Evolutionary conservation across 257 asterid genomes (phyloP), one percentile per base, ranked within the genome.

Genomic region (Rubia yunnanensis): DNA sequence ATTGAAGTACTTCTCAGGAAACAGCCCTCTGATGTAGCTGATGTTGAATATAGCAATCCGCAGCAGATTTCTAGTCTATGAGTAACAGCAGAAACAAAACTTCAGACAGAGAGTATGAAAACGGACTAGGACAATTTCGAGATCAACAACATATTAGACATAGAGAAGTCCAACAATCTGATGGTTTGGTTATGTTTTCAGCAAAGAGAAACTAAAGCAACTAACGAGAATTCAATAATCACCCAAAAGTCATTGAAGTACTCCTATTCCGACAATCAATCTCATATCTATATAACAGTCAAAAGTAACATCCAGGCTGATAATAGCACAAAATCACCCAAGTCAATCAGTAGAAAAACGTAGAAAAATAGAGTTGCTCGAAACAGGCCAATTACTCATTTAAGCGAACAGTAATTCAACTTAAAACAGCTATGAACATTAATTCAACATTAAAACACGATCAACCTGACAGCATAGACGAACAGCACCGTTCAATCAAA

Each of bases 1-100:
- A 75, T 74, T 87, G 78, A 92, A 92, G 77, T 89, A 89, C 36
- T 87, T 89, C 79, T 89, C 97, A 49, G 97, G 97, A 72, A 87
- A 92, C 69, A 92, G 95, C 68, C 98, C 97, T 78, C 98, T 86
- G 79, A 92, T 85, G 76, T 89, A 92, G 74, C 98, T 89, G 60
- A 92, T 89, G 80, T 92, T 92, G 82, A 92, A 92, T 79, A 92
- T 87, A 60, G 98, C 97, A 80, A 92, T 92, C 20, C 97, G 94
- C 79, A 92, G 83, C 73, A 92, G 87, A 69, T 89, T 87, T 83
- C 92, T 87, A 4, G 99, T 89, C 99, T 92, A 86, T 70, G 64
- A 62, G 63, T 44, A 11, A 48, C 18, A 24, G 22, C 0, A 36
- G 48, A 7, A 71, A 20, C n/a, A 9, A 54, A 15, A 22, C 53